phyloP scores from a whole-genome alignment of 768 basidiomycete species.

The Tylopilus balloui region DNA sequence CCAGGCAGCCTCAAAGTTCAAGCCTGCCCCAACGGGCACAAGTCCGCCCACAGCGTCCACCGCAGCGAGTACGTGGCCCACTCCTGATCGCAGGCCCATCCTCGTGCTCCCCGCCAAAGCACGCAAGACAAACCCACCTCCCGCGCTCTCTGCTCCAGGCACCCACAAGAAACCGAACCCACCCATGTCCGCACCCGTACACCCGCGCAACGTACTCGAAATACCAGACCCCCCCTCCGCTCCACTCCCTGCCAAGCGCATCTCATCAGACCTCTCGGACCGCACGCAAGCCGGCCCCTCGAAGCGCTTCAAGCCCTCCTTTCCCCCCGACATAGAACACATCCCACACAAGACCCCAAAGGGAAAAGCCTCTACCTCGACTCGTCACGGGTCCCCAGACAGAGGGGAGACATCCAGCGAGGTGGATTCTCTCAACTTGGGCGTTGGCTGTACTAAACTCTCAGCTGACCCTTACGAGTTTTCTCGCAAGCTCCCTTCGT shows the following conservation, averaged over 20 bases:
- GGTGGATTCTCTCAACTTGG: conserved; percentile 24
- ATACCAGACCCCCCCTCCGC: conserved; percentile 10
- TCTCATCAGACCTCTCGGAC: conserved; percentile 19
- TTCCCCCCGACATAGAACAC: conserved; percentile 27
- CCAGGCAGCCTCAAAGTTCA: conserved; percentile 40
- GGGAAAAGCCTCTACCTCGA: neutral
- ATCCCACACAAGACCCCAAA: conserved; percentile 6
- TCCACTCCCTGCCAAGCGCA: conserved; percentile 29
- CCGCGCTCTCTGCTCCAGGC: conserved; percentile 45
- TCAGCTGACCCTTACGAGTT: conserved; percentile 21
- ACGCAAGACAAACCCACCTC: conserved; percentile 27
- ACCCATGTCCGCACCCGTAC: conserved; percentile 10
- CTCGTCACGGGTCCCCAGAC: conserved; percentile 17
- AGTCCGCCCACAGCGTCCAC: neutral
- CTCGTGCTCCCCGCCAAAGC: conserved; percentile 17
- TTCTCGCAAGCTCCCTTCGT: conserved; percentile 1
- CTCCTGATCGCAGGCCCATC: neutral
- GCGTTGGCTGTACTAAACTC: neutral
- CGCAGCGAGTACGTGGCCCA: conserved; percentile 11
- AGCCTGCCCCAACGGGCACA: conserved; percentile 32
- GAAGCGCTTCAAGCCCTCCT: conserved; percentile 32
- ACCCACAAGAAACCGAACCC: conserved; percentile 29
- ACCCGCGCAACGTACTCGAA: conserved; percentile 13
- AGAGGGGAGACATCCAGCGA: conserved; percentile 14
- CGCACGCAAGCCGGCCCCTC: conserved; percentile 7